Base-by-base conservation (phyloP, 2,329 filamentous ascomycete species). In the Penicillium frequentans region DNA sequence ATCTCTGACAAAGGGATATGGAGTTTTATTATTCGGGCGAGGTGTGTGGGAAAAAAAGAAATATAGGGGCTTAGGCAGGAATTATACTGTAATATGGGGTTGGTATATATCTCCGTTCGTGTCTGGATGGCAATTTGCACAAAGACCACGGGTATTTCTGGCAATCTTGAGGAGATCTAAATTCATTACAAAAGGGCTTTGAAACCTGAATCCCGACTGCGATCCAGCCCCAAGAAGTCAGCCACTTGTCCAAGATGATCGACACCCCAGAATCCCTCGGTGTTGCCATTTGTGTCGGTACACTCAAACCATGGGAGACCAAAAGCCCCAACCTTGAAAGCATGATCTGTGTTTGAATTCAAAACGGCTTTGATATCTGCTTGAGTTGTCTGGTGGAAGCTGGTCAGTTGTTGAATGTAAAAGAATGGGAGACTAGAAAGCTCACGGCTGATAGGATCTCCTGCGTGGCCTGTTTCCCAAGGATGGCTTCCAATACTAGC, bases 271-370 rank as follows among this genome's bases (percentile, higher is more conserved):
- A 82, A 86, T 1, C 71, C 71, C 60, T 86, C 82, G 37, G 69
- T 83, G 64, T 81, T 70, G 0, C 84, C 84, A 50, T 81, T 72
- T 7, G 69, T 51, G 68, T 86, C 84, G 49, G 79, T 83, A 52
- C 82, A 84, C 69, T 75, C 72, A 65, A 85, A 83, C 80, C 82
- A 87, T 2, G 85, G 85, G 52, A 87, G 65, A 1, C 85, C 85
- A 74, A 88, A 88, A 1, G 82, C 82, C 1, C 83, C 85, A 24
- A 80, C 75, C 24, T 73, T 70, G 24, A 86, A 74, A 1, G 83
- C 81, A 50, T 68, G 61, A 14, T 84, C 76, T 1, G 82, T 85
- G 56, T 84, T 84, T 24, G 71, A 71, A 6, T 59, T 65, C 63
- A 87, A 64, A 29, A 65, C 57, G 19, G 74, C 70, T 71, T 86